phyloP scores from a whole-genome alignment of 2,329 filamentous ascomycete genomes.

The Orbilia javanica region DNA sequence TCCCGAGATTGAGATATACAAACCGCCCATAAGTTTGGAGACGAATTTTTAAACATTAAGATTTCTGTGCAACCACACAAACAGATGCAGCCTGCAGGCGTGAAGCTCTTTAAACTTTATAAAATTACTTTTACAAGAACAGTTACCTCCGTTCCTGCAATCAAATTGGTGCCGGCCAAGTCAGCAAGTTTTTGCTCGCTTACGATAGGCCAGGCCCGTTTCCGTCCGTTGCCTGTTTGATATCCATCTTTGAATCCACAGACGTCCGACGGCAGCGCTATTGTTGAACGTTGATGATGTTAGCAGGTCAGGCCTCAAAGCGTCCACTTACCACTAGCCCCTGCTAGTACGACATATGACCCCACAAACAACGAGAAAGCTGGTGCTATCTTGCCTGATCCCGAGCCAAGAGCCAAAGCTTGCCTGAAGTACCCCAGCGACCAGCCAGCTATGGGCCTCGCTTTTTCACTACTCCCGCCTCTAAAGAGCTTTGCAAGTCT shows the following conservation, averaged over 20 bases:
- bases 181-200: constrained; percentile 16
- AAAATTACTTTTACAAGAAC: no score
- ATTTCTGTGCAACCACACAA: constrained; percentile 18
- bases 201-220: background rate
- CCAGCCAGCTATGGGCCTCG: background rate
- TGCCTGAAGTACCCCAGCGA: constrained; percentile 4
- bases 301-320: constrained; percentile 8
- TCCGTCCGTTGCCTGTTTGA: background rate
- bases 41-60: constrained; percentile 15
- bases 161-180: background rate
- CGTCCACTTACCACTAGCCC: constrained; percentile 11
- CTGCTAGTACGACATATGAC: constrained; percentile 10
- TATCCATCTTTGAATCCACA: background rate
- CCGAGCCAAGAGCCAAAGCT: constrained; percentile 15
- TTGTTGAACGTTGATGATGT: constrained; percentile 19
- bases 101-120: background rate
- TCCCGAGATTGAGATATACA: background rate
- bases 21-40: constrained; percentile 6
- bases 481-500: background rate
- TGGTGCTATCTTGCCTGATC: constrained; percentile 21
- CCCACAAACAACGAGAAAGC: constrained; percentile 16
- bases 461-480: background rate
- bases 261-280: background rate
- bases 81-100: background rate
- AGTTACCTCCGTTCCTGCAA: no score